Evolutionary conservation across 495 filamentous ascomycete genomes (phyloP), one percentile per base, ranked within the genome.

Genomic region (Aspergillus indologenus): DNA sequence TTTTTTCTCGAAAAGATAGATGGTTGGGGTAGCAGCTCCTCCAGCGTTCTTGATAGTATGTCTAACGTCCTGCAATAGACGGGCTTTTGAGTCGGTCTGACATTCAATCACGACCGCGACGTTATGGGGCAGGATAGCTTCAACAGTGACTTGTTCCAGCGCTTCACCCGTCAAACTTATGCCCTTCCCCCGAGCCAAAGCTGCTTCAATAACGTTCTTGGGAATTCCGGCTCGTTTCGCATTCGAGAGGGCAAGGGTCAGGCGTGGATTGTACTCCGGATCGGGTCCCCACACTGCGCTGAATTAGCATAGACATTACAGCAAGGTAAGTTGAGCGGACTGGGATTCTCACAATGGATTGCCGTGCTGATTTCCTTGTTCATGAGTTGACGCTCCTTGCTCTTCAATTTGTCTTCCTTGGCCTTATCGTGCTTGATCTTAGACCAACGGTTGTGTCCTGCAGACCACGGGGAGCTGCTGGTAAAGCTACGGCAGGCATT

Each of bases 341-440:
- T 21, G 18, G 6, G 14, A 24, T n/a, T 62, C 73, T 45, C 68
- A 84, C 84, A 68, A 67, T 85, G 85, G 20, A 79, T 81, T 17
- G 84, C 84, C 43, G 60, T 74, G 60, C 67, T 73, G 21, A 85
- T 79, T 48, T 86, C 82, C 57, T 81, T 75, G 47, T 71, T 70
- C 40, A 85, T 58, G 48, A 77, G 70, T 43, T 76, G 74, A 21
- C 73, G 79, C 61, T 79, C 78, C 57, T 73, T 83, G 68, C 72
- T 78, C 66, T 77, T 81, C 14, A 67, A 73, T 68, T 75, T 76
- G 74, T 97, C 92, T 61, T 84, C 84, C 62, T 85, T 87, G 43
- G 83, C 90, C 72, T 99, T 99, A 74, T 92, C 90, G 69, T 99
- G 95, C 62, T 86, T 89, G 74, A 97, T 97, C 61, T 92, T 94